These are phyloP conservation scores for Heritiera littoralis DNA, from an alignment of 345 rosid species.

Conservation along the genomic window DNA sequence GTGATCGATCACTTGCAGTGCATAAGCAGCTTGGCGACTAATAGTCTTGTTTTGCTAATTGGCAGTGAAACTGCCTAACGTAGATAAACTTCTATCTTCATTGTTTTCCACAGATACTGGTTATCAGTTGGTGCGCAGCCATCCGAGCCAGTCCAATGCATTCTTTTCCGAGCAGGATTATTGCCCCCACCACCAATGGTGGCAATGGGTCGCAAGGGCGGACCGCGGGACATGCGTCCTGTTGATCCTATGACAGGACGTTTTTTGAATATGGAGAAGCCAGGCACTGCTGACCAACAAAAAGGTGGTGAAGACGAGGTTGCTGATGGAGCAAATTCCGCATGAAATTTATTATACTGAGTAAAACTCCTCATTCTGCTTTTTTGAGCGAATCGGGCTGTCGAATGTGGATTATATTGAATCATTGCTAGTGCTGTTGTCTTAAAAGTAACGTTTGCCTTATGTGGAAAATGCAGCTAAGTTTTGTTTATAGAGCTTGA, in stretches of 20 bases:
- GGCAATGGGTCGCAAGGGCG: conserved; percentile 90
- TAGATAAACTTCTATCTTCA: neutral
- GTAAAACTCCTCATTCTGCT: neutral
- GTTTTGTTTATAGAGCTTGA: neutral
- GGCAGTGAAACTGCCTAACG: neutral
- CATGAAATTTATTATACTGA: neutral
- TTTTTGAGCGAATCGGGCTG: neutral
- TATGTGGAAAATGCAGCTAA: neutral
- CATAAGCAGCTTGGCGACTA: neutral
- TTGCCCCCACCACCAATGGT: conserved; percentile 90
- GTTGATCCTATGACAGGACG: conserved; percentile 82
- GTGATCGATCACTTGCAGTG: neutral
- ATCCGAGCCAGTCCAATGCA: conserved; percentile 75
- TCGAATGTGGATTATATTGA: neutral
- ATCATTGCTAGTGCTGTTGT: neutral
- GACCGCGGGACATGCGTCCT: conserved; percentile 60
- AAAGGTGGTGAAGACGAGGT: neutral
- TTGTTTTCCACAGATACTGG: conserved; percentile 67
- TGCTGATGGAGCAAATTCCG: neutral
- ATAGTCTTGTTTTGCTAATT: neutral
- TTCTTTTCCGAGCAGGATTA: conserved; percentile 81
- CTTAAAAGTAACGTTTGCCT: neutral
- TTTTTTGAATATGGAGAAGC: conserved; percentile 42
- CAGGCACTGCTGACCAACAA: conserved; percentile 5
- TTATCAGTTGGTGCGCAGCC: conserved; percentile 96